These are phyloP conservation scores for Diplotaxis tenuifolia DNA, from an alignment of 345 rosid genomes.

Conservation along the genomic window DNA sequence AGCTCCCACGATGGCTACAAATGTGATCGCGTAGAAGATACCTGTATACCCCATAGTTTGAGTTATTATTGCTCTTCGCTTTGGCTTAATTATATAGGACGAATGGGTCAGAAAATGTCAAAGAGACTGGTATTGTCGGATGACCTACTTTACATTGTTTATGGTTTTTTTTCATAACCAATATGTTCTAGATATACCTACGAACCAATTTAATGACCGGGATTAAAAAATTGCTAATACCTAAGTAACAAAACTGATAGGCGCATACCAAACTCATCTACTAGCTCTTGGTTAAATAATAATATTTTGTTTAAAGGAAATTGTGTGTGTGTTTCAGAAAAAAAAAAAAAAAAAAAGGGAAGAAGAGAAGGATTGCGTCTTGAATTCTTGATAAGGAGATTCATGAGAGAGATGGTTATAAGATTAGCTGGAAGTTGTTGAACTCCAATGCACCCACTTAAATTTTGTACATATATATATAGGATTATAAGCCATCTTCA, in stretches of 20 bases:
- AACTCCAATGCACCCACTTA: constrained; percentile 34
- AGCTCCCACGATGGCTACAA: constrained; percentile 36
- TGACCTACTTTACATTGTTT: constrained; percentile 30
- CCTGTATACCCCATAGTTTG: constrained; percentile 33
- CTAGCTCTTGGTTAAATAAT: constrained; percentile 3
- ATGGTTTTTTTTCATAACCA: constrained; percentile 1
- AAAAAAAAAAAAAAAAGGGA: neutral
- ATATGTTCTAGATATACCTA: constrained; percentile 19
- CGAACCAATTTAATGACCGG: neutral
- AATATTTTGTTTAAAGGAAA: neutral
- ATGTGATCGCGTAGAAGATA: constrained; percentile 27
- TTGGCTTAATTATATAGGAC: constrained; percentile 23
- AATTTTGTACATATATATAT: neutral
- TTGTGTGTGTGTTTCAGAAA: neutral
- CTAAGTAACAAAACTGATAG: neutral
- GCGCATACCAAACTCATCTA: constrained; percentile 34
- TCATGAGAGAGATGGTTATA: neutral
- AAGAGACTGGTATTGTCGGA: constrained; percentile 27
- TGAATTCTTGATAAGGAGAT: constrained; percentile 6
- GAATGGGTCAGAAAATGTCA: constrained; percentile 16
- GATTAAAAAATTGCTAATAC: neutral
- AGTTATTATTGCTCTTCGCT: constrained; percentile 3
- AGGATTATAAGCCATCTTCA: constrained; percentile 5
- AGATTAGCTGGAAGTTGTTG: constrained; percentile 34
- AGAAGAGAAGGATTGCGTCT: too few species aligned